phyloP scores from a whole-genome alignment of 2,329 filamentous ascomycete genomes.

The Aspergillus sp. region DNA sequence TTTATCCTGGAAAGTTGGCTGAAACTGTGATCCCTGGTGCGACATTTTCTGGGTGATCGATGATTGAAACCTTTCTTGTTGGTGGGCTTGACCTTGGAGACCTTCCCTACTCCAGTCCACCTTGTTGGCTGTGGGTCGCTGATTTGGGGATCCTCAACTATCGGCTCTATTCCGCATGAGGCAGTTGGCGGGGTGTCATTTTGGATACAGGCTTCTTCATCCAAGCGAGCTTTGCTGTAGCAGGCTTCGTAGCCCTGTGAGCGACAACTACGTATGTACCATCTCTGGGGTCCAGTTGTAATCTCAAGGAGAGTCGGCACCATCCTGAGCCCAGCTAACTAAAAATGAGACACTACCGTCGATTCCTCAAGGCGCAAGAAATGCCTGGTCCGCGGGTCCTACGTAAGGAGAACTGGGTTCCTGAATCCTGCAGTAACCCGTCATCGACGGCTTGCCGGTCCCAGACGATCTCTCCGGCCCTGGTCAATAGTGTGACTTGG shows the following conservation, averaged over 20 bases:
- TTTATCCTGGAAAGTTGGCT: too few species aligned
- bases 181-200: constrained; percentile 13
- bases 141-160: background rate
- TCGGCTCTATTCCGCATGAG: constrained; percentile 16
- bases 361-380: too few species aligned
- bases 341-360: too few species aligned
- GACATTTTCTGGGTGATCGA: background rate
- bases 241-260: background rate
- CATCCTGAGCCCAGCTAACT: too few species aligned
- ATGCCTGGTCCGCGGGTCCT: background rate
- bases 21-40: too few species aligned
- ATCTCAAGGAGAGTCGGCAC: too few species aligned
- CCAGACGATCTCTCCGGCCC: background rate
- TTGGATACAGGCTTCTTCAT: background rate
- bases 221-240: constrained; percentile 2
- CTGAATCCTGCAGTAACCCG: background rate
- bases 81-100: background rate
- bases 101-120: background rate
- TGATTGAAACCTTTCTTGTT: background rate
- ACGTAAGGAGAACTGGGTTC: background rate
- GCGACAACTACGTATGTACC: too few species aligned
- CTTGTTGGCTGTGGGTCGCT: constrained; percentile 5
- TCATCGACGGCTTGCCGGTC: constrained; percentile 9
- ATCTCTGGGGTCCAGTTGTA: too few species aligned
- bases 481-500: background rate